phyloP scores from a whole-genome alignment of 306 rosid genomes.

The Betula pendula region DNA sequence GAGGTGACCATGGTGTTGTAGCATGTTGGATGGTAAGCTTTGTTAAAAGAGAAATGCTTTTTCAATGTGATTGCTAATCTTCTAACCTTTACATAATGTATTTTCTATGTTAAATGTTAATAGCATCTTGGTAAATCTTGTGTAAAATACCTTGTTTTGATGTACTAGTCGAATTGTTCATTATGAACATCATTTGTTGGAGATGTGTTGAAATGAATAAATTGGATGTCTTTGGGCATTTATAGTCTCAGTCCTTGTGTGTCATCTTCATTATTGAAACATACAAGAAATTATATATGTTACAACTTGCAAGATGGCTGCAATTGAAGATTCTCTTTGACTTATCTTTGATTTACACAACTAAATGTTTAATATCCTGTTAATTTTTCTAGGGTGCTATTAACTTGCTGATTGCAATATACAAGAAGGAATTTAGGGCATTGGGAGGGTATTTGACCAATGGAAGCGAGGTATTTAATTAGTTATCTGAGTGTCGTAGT shows the following conservation, averaged over 20 bases:
- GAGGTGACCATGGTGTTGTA: background rate
- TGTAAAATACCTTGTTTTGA: background rate
- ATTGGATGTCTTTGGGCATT: background rate
- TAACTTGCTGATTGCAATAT: slow-evolving; percentile 84
- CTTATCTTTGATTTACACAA: background rate
- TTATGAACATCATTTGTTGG: background rate
- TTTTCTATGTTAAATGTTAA: too few species aligned
- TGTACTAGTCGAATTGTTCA: background rate
- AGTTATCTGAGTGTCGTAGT: background rate
- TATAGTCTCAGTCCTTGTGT: background rate
- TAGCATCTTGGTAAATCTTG: background rate
- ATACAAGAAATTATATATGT: background rate
- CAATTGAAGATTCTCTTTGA: background rate
- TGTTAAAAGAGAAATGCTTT: background rate
- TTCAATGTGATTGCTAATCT: background rate
- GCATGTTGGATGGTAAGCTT: background rate
- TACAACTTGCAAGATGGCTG: background rate
- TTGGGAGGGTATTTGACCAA: slow-evolving; percentile 90
- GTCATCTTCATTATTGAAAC: background rate
- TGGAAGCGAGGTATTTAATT: slow-evolving; percentile 69
- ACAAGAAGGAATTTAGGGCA: slow-evolving; percentile 75
- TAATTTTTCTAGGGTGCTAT: slow-evolving; percentile 76
- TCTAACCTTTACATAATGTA: background rate
- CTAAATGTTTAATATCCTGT: background rate
- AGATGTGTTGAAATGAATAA: background rate